Percentiles rank a stretch among this genome's conserved stretches.
Evolutionary conservation across 352 stramenopile genomes (phyloP).

Genomic region (Globisporangium takayamanum): DNA sequence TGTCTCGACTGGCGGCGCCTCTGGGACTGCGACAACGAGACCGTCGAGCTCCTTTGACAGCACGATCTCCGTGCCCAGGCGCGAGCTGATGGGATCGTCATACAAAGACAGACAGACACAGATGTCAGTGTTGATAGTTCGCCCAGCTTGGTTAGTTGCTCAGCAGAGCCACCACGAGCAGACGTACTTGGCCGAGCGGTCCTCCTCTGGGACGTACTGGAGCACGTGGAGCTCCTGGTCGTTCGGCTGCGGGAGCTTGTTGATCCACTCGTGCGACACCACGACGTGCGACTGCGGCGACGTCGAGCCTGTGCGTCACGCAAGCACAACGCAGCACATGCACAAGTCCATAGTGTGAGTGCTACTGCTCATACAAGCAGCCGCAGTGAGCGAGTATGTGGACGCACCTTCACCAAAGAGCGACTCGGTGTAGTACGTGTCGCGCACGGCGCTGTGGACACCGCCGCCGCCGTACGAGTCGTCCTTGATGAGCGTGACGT

Average conservation of each 20-base stretch:
- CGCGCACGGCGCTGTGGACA: conserved; percentile 47
- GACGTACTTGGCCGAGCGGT: conserved; percentile 74
- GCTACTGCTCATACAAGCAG: background rate
- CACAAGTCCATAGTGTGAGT: background rate
- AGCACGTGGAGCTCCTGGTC: conserved; percentile 74
- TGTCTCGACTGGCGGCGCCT: conserved; percentile 76
- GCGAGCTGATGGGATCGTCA: conserved; percentile 36
- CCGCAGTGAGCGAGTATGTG: no score
- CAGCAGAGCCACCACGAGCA: no score
- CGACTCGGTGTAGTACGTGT: conserved; percentile 83
- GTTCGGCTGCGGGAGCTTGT: conserved; percentile 63
- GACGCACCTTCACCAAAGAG: conserved; percentile 75
- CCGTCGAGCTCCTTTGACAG: conserved; percentile 82
- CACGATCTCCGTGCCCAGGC: conserved; percentile 83
- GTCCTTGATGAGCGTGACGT: conserved; percentile 72
- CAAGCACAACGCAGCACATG: background rate
- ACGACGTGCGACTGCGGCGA: conserved; percentile 85
- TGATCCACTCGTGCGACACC: conserved; percentile 85
- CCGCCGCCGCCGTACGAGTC: conserved; percentile 81
- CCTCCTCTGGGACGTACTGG: conserved; percentile 70
- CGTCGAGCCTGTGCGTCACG: conserved; percentile 23
- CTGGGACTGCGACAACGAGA: conserved; percentile 82
- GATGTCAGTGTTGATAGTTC: background rate
- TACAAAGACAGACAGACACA: background rate
- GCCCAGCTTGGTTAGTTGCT: no score